Percentiles rank a stretch among this genome's conserved stretches.
Conservation (phyloP, 2,329 filamentous ascomycete genomes). For the Leptographium wingfieldii region DNA sequence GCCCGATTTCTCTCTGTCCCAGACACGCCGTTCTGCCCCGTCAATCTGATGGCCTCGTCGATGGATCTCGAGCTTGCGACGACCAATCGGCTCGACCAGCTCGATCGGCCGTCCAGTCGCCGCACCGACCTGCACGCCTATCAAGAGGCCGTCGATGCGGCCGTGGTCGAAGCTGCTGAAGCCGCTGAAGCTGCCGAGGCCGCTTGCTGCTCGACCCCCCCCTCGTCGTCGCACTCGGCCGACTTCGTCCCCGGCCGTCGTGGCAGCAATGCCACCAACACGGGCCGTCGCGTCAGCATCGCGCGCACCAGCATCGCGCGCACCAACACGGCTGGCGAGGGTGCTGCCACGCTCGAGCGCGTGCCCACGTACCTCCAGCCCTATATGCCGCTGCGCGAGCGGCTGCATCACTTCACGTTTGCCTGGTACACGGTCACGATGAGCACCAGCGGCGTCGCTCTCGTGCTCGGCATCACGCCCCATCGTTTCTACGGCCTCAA, state of each 20-base stretch:
- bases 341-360: conserved; percentile 3
- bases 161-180: too few species aligned
- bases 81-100: too few species aligned
- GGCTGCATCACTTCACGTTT: conserved; percentile 21
- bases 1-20: not conserved
- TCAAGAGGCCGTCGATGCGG: too few species aligned
- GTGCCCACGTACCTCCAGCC: conserved; percentile 20
- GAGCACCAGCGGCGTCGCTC: conserved; percentile 19
- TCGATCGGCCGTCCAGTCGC: too few species aligned
- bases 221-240: too few species aligned
- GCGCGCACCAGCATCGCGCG: not conserved
- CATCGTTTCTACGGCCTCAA: conserved; percentile 33
- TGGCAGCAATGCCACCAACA: too few species aligned
- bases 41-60: not conserved
- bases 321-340: not conserved
- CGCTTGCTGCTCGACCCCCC: too few species aligned
- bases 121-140: too few species aligned
- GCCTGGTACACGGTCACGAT: conserved; percentile 23
- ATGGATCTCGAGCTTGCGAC: not conserved
- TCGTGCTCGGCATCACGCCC: conserved; percentile 17
- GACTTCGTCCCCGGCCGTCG: too few species aligned
- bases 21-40: too few species aligned
- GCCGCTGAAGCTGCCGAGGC: not conserved
- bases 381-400: conserved; percentile 16
- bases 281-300: not conserved